Base-by-base conservation (phyloP, 192 early-diverging fungal genomes). In the Entomortierella parvispora region DNA sequence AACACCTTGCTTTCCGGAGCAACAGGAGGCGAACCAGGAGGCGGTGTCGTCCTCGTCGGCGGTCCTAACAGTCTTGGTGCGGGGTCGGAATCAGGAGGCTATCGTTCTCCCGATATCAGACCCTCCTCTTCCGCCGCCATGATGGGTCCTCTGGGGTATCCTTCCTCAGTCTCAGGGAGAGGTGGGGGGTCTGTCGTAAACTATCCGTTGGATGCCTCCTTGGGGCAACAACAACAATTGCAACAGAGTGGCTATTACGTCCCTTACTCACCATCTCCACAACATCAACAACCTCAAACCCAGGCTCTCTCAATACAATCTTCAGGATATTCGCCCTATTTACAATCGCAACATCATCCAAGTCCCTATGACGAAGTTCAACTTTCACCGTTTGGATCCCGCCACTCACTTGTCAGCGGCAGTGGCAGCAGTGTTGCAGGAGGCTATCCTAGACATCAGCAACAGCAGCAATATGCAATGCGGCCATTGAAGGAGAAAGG, bases 121-220 rank as follows among this genome's bases (percentile, higher is more conserved):
- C 5, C n/a, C n/a, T n/a, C n/a, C n/a, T n/a, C n/a, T n/a, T n/a
- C n/a, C n/a, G n/a, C n/a, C n/a, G n/a, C n/a, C n/a, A n/a, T n/a
- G n/a, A n/a, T n/a, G n/a, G n/a, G n/a, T n/a, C n/a, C n/a, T n/a
- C n/a, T n/a, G n/a, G n/a, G n/a, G n/a, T n/a, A n/a, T n/a, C n/a
- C n/a, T n/a, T n/a, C n/a, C n/a, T n/a, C n/a, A n/a, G n/a, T n/a
- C n/a, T n/a, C n/a, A n/a, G n/a, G n/a, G n/a, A n/a, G n/a, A n/a
- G n/a, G n/a, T n/a, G 47, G 47, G 6, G 22, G 18, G 6, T 20
- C 28, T 25, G 22, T 23, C 28, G 51, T 53, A 15, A 23, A 60
- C 20, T 52, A 50, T 11, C 49, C 52, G 17, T 14, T 48, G 1
- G 74, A 77, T 33, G 65, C 65, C 28, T 68, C 68, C 68, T 60